A percentile compares a stretch with the other conserved stretches of the same genome.
Evolutionary conservation across 2,329 filamentous ascomycete genomes (phyloP).

Genomic region (Venturia oleaginea): DNA sequence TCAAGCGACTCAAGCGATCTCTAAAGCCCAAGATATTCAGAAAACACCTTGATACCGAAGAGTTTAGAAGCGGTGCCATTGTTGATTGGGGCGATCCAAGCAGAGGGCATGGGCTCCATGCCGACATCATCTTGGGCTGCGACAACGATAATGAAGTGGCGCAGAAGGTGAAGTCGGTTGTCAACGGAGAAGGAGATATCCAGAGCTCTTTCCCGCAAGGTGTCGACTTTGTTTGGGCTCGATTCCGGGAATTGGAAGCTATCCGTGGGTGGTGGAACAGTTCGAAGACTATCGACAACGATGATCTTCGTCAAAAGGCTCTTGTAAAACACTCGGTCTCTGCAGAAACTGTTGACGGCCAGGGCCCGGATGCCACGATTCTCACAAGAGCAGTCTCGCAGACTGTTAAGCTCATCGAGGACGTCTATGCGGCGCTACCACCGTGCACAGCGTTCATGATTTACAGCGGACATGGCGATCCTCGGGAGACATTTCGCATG

Average conservation of each 20-base stretch:
- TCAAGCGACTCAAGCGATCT: slow-evolving; percentile 59
- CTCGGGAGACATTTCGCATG: slow-evolving; percentile 46
- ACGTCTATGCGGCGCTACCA: slow-evolving; percentile 48
- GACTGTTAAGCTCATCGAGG: slow-evolving; percentile 42
- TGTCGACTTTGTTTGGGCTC: slow-evolving; percentile 55
- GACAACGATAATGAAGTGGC: slow-evolving; percentile 49
- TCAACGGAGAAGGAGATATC: slow-evolving; percentile 38
- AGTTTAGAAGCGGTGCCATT: slow-evolving; percentile 59
- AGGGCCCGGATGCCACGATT: slow-evolving; percentile 13
- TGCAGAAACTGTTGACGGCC: neutral
- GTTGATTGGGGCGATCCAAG: slow-evolving; percentile 84
- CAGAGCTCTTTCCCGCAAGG: slow-evolving; percentile 39
- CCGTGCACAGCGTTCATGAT: slow-evolving; percentile 52
- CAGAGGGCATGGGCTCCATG: slow-evolving; percentile 49
- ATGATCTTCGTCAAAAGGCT: slow-evolving; percentile 18
- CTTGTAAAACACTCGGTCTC: slow-evolving; percentile 3
- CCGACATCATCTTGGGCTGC: slow-evolving; percentile 48
- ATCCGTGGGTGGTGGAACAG: slow-evolving; percentile 51
- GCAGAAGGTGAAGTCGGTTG: slow-evolving; percentile 42
- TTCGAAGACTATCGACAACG: slow-evolving; percentile 23
- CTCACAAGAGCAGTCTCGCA: slow-evolving; percentile 40
- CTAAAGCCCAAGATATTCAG: slow-evolving; percentile 41
- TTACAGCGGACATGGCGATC: slow-evolving; percentile 56
- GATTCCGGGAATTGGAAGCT: slow-evolving; percentile 52
- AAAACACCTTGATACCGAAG: slow-evolving; percentile 20